Percentiles rank a stretch among this genome's conserved stretches.
Evolutionary conservation across 2,329 filamentous ascomycete genomes (phyloP).

Genomic region (Thielaviopsis ethacetica): DNA sequence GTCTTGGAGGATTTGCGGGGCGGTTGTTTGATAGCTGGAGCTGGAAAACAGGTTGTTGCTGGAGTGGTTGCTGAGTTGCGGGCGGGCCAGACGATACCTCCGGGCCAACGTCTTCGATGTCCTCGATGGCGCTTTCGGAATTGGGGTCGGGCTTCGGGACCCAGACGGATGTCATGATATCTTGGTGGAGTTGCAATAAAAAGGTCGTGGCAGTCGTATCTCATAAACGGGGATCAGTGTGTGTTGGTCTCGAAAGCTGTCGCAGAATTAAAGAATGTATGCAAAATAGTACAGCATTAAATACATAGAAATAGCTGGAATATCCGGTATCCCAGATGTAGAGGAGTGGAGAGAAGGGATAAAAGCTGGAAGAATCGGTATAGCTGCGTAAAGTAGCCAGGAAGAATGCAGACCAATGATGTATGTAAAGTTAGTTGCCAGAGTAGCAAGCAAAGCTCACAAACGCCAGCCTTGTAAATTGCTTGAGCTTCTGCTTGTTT

Average conservation of each 20-base stretch:
- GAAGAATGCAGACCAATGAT: neutral
- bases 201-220: neutral
- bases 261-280: neutral
- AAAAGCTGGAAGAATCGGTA: neutral
- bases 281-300: neutral
- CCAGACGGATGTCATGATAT: slow-evolving; percentile 10
- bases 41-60: slow-evolving; percentile 4
- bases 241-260: neutral
- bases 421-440: no score
- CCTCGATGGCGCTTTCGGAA: slow-evolving; percentile 6
- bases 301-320: neutral
- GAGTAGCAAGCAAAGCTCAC: neutral
- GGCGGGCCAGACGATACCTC: slow-evolving; percentile 3
- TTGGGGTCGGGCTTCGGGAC: neutral
- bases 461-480: neutral
- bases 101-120: slow-evolving; percentile 1
- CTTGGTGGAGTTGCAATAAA: neutral
- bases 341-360: neutral
- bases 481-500: neutral
- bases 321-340: neutral
- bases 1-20: slow-evolving; percentile 1
- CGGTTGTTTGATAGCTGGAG: neutral
- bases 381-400: no score
- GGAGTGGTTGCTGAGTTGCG: neutral
- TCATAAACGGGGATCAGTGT: neutral